Percentiles rank a stretch among this genome's conserved stretches.
These are phyloP conservation scores for Eucalyptus erythrocorys DNA, from an alignment of 345 rosid species.

Conservation along the genomic window DNA sequence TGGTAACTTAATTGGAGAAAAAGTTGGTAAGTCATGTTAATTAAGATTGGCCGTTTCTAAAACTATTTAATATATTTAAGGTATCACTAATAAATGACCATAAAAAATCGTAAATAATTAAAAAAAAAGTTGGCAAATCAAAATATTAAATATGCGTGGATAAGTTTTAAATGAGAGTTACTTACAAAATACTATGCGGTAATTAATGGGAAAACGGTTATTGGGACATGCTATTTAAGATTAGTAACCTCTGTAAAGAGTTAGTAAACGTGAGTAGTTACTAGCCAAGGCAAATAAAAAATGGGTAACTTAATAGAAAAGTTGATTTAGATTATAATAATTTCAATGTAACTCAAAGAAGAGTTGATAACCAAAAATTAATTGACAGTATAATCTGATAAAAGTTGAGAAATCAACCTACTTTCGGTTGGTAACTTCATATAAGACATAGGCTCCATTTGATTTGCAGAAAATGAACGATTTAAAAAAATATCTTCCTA, in stretches of 20 bases:
- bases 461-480: too few relatives aligned
- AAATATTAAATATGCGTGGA: background rate
- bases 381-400: background rate
- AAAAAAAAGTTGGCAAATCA: background rate
- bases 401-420: background rate
- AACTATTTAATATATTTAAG: background rate
- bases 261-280: background rate
- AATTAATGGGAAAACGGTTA: background rate
- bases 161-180: background rate
- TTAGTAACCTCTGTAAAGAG: background rate
- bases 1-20: background rate
- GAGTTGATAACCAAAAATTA: background rate
- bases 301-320: background rate
- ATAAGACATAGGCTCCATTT: background rate
- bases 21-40: background rate
- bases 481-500: accelerated
- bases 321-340: background rate
- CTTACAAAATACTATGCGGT: background rate
- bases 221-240: background rate
- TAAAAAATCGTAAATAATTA: background rate
- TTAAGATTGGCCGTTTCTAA: background rate
- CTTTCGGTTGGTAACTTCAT: background rate
- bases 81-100: background rate
- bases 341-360: background rate
- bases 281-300: background rate